These are phyloP conservation scores for Platanthera guangdongensis DNA, from an alignment of 106 monocot genomes.

Conservation along the genomic window DNA sequence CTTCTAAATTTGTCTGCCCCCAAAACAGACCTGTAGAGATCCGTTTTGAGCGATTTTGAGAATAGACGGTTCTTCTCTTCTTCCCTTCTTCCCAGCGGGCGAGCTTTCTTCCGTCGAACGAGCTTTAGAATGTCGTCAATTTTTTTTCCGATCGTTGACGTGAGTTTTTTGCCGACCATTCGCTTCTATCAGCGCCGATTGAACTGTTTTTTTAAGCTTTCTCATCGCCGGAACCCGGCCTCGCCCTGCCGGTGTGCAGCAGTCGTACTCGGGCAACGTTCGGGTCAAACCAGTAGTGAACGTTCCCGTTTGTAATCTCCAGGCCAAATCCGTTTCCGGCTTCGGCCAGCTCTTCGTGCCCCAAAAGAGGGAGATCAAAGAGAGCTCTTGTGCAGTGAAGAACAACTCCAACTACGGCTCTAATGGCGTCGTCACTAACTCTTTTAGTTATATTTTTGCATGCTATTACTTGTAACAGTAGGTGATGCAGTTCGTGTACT, in stretches of 20 bases:
- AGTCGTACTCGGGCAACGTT: slow-evolving; percentile 40
- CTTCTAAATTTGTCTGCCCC: too few relatives aligned
- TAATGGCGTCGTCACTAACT: neutral
- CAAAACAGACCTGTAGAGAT: too few relatives aligned
- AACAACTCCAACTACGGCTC: neutral
- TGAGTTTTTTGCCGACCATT: too few relatives aligned
- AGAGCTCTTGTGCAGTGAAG: neutral
- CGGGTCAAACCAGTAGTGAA: slow-evolving; percentile 39
- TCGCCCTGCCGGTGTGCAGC: slow-evolving; percentile 21
- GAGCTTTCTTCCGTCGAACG: too few relatives aligned
- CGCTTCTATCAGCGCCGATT: too few relatives aligned
- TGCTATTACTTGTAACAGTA: neutral
- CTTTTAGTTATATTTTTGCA: neutral
- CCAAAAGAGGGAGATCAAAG: slow-evolving; percentile 6
- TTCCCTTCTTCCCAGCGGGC: too few relatives aligned
- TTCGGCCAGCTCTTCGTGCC: slow-evolving; percentile 27
- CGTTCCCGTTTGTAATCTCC: slow-evolving; percentile 29
- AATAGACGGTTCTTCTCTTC: too few relatives aligned
- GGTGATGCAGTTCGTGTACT: neutral
- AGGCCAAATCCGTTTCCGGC: slow-evolving; percentile 14
- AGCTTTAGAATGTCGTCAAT: too few relatives aligned
- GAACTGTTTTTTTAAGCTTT: too few relatives aligned
- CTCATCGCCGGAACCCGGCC: slow-evolving; percentile 27
- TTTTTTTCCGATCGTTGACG: too few relatives aligned
- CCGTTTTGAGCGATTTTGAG: too few relatives aligned